Percentiles rank a stretch among this genome's conserved stretches.
Evolutionary conservation across 2,329 filamentous ascomycete species (phyloP).

Genomic region (Botryosphaeria agaves): DNA sequence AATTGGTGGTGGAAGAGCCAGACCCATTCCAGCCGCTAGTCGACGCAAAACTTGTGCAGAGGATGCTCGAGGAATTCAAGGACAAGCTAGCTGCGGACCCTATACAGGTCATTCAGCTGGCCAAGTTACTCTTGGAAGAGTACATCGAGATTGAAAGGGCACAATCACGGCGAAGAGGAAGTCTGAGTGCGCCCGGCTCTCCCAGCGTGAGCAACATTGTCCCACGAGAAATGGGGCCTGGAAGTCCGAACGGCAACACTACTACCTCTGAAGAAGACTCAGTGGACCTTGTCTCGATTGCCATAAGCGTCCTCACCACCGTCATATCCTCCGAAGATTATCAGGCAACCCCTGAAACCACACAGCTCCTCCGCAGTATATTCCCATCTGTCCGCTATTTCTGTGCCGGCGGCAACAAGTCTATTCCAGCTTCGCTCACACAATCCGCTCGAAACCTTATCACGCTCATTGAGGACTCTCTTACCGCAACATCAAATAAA

Average conservation of each 20-base stretch:
- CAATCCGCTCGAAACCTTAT: constrained; percentile 6
- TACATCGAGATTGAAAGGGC: constrained; percentile 24
- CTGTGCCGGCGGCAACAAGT: constrained; percentile 2
- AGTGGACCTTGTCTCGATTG: constrained; percentile 21
- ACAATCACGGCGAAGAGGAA: constrained; percentile 7
- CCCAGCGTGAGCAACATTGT: constrained; percentile 9
- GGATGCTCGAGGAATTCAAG: constrained; percentile 44
- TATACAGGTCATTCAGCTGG: constrained; percentile 45
- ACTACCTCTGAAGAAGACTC: constrained; percentile 8
- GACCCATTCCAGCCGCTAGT: constrained; percentile 33
- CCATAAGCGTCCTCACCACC: constrained; percentile 21
- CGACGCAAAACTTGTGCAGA: constrained; percentile 45
- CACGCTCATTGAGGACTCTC: not conserved
- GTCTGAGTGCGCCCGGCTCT: too few relatives aligned
- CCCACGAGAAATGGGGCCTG: not conserved
- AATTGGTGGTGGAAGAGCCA: too few relatives aligned
- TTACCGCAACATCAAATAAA: not conserved
- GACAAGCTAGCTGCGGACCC: constrained; percentile 47
- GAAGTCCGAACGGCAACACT: not conserved
- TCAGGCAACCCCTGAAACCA: constrained; percentile 12
- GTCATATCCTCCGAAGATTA: constrained; percentile 17
- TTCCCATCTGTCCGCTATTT: constrained; percentile 9
- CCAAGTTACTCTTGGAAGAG: constrained; percentile 38
- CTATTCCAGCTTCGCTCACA: not conserved
- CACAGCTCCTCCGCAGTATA: constrained; percentile 9